These are phyloP conservation scores for Eustoma russellianum DNA, from an alignment of 257 asterid genomes.

Conservation along the genomic window DNA sequence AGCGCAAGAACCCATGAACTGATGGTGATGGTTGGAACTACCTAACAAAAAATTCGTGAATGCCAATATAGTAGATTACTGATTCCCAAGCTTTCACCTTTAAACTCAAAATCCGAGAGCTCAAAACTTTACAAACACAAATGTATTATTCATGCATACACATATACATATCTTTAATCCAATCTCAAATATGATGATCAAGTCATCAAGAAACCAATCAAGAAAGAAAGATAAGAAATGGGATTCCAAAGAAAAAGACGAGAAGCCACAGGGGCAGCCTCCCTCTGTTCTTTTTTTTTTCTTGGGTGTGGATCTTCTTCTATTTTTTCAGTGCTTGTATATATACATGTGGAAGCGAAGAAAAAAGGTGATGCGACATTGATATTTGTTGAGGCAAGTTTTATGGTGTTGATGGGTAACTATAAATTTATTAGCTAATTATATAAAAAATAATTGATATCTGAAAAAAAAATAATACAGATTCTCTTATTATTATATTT, in stretches of 20 bases:
- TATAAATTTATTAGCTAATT: too few species aligned
- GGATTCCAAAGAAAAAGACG: slow-evolving; percentile 15
- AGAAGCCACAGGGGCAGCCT: slow-evolving; percentile 19
- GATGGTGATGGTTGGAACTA: neutral
- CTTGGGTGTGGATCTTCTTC: slow-evolving; percentile 1
- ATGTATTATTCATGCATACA: neutral
- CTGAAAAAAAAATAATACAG: too few species aligned
- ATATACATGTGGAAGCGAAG: neutral
- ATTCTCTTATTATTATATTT: too few species aligned
- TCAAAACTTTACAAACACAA: neutral
- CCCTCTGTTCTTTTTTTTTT: slow-evolving; percentile 6
- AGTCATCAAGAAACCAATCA: neutral
- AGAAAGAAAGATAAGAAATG: slow-evolving; percentile 4
- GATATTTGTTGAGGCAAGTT: neutral
- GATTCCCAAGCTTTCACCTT: neutral
- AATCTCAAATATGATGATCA: slow-evolving; percentile 5
- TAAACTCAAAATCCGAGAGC: too few species aligned
- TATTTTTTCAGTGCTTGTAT: neutral
- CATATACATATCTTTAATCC: neutral
- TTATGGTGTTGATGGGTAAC: too few species aligned
- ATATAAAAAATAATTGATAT: neutral
- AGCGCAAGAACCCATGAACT: slow-evolving; percentile 78
- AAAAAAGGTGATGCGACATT: slow-evolving; percentile 18
- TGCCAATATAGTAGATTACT: too few species aligned
- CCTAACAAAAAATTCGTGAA: neutral